Base-by-base conservation (phyloP, 768 basidiomycete species). In the Tulasnella sp. region DNA sequence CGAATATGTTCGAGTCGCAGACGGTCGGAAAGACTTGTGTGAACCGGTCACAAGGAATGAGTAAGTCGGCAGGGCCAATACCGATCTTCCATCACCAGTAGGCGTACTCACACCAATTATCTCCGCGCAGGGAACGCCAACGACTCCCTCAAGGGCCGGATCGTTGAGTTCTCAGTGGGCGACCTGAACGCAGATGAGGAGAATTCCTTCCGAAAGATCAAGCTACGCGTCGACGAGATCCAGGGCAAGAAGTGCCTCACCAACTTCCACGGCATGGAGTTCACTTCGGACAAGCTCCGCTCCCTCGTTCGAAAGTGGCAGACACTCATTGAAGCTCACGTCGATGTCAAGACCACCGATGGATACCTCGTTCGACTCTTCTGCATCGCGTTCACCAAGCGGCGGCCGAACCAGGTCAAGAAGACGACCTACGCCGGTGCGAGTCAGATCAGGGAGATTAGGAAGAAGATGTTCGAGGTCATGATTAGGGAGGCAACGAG, bases 271-370 rank as follows among this genome's bases (percentile, higher is more conserved):
- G 96, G 96, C 73, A 98, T 99, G 95, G 91, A 95, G 78, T 97
- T 99, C 78, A 98, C 96, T 64, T 96, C 95, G 61, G 96, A 99
- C 84, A 98, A 98, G 77, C 86, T 98, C 66, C 93, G 96, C 60
- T 98, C 96, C 52, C 93, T 99, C 70, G 96, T 99, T 68, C 90
- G 95, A 74, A 99, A 98, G 77, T 99, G 96, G 96, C 96, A 98
- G 77, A 84, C 95, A 19, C 87, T 98, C 70, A 94, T 99, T 69
- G 96, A 98, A 77, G 96, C 96, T 41, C 89, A 93, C 73, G 88
- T 97, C 72, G 96, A 99, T 71, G 93, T 99, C 68, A 93, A 93
- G 79, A 99, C 96, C 61, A 95, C 94, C 65, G 96, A 99, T 73
- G 96, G 96, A 51, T 99, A 99, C 82, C 88, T 98, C 72, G 80